These are phyloP conservation scores for Rhododendron mucronatum DNA, from an alignment of 148 eudicot genomes.

Conservation along the genomic window DNA sequence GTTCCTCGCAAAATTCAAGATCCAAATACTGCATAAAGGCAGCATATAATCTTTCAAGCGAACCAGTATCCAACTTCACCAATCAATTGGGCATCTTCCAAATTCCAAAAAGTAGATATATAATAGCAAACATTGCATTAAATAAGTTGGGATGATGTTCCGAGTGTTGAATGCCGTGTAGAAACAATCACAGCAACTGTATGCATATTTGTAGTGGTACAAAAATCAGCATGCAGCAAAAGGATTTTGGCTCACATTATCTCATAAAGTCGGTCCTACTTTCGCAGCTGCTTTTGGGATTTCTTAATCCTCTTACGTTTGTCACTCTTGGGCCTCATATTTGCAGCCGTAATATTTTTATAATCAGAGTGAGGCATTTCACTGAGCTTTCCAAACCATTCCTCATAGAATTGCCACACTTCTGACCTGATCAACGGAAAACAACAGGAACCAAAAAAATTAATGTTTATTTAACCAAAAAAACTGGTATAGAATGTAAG, in stretches of 20 bases:
- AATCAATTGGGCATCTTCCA: neutral
- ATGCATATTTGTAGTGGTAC: neutral
- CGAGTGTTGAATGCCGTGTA: neutral
- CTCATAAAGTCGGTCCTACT: neutral
- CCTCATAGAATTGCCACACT: slow-evolving; percentile 73
- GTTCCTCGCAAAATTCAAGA: neutral
- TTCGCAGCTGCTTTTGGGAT: neutral
- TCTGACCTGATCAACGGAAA: slow-evolving; percentile 48
- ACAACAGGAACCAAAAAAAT: neutral
- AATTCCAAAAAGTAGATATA: neutral
- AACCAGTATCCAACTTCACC: neutral
- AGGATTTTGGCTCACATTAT: neutral
- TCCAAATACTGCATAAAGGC: neutral
- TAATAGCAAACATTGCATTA: neutral
- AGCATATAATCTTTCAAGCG: neutral
- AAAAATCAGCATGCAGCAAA: neutral
- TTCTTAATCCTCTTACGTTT: slow-evolving; percentile 21
- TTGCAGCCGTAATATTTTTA: slow-evolving; percentile 70
- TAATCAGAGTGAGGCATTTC: slow-evolving; percentile 44
- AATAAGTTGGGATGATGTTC: neutral
- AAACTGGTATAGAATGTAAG: neutral
- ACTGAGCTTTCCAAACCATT: slow-evolving; percentile 46
- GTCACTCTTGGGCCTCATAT: slow-evolving; percentile 35
- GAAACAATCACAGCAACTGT: neutral
- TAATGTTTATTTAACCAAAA: neutral